Conservation (phyloP, 2,329 filamentous ascomycete species). For the Fusarium pininemorale region DNA sequence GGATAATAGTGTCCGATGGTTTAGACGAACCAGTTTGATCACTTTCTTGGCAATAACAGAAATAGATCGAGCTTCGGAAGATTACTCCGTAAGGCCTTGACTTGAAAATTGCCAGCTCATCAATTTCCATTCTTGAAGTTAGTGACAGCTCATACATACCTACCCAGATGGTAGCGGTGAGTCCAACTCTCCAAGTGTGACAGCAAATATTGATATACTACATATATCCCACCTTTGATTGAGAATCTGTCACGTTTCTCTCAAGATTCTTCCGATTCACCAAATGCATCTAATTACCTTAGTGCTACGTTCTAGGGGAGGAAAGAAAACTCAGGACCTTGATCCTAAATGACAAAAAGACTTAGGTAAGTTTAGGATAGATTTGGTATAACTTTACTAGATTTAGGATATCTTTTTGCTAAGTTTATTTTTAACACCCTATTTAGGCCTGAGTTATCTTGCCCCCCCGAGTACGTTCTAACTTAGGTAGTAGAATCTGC, state of each 20-base stretch:
- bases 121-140: neutral
- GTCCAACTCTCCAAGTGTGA: neutral
- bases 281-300: neutral
- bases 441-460: no score
- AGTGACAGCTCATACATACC: slow-evolving; percentile 23
- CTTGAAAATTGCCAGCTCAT: slow-evolving; percentile 24
- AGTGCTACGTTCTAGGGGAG: neutral
- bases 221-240: neutral
- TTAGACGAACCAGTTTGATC: neutral
- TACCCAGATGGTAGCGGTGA: slow-evolving; percentile 19
- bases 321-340: no score
- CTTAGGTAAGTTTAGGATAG: no score
- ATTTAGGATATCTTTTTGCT: no score
- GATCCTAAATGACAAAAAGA: no score
- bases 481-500: neutral
- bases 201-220: neutral
- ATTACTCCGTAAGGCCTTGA: neutral
- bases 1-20: neutral
- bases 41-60: neutral
- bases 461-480: no score
- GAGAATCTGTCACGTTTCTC: neutral
- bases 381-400: no score
- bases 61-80: neutral
- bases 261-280: neutral
- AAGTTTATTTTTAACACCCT: no score